Evolutionary conservation across 2,329 filamentous ascomycete genomes (phyloP).

Genomic region (Pseudogymnoascus sp.): DNA sequence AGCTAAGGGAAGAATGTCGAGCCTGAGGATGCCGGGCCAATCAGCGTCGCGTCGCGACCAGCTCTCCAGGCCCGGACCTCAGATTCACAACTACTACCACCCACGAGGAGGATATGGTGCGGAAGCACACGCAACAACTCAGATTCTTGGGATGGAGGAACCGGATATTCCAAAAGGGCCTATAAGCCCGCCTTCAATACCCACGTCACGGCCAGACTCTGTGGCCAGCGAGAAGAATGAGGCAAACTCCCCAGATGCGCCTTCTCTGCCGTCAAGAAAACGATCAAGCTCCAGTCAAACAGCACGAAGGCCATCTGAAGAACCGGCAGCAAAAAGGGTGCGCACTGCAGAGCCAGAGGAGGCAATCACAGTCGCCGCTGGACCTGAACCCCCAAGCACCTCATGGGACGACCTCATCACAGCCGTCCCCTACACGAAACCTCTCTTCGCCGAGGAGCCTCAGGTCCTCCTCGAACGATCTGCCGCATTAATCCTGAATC

Average conservation of each 20-base stretch:
- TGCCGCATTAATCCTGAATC: conserved; percentile 46
- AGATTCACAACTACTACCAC: neutral
- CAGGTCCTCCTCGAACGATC: conserved; percentile 40
- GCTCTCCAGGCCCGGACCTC: neutral
- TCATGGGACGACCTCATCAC: conserved; percentile 4
- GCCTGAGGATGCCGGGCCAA: conserved; percentile 8
- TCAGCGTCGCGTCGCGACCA: conserved; percentile 10
- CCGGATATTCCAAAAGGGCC: neutral
- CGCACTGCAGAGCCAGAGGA: neutral
- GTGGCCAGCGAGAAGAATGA: neutral
- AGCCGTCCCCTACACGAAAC: neutral
- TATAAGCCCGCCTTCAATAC: neutral
- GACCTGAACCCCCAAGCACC: neutral
- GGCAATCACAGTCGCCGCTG: neutral
- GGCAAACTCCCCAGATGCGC: neutral
- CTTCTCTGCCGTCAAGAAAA: neutral
- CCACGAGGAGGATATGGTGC: neutral
- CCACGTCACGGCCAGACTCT: neutral
- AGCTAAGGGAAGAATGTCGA: conserved; percentile 9
- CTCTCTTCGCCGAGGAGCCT: conserved; percentile 25
- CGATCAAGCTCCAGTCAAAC: neutral
- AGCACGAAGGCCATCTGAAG: neutral
- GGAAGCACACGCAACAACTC: neutral
- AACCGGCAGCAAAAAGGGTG: neutral
- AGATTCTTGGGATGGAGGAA: conserved; percentile 1